These are phyloP conservation scores for Colletotrichum tanaceti DNA, from an alignment of 2,329 filamentous ascomycete species.

Conservation along the genomic window DNA sequence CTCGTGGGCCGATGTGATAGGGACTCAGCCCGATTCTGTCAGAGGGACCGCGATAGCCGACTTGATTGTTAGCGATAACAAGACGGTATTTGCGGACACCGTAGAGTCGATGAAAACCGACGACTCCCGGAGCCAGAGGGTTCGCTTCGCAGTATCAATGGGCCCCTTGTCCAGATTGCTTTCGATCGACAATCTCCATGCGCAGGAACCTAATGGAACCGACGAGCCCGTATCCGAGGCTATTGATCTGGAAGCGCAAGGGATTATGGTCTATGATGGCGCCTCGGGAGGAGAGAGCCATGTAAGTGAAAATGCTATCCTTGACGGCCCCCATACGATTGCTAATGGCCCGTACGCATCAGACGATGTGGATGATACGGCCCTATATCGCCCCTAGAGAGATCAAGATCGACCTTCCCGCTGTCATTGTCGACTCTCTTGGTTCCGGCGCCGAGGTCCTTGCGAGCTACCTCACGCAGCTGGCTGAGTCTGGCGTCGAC, in stretches of 20 bases:
- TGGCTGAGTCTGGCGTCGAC: conserved; percentile 85
- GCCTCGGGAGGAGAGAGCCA: conserved; percentile 88
- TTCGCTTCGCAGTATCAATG: conserved; percentile 80
- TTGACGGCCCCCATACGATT: not conserved
- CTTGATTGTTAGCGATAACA: conserved; percentile 81
- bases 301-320: conserved; percentile 66
- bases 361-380: conserved; percentile 99
- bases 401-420: conserved; percentile 94
- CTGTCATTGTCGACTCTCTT: conserved; percentile 89
- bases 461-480: conserved; percentile 88
- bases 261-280: conserved; percentile 97
- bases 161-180: conserved; percentile 76
- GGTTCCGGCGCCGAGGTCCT: conserved; percentile 95
- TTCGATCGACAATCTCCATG: conserved; percentile 55
- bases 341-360: conserved; percentile 31
- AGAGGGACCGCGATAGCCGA: conserved; percentile 83
- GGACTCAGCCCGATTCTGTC: conserved; percentile 78
- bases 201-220: conserved; percentile 53
- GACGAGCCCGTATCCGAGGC: conserved; percentile 59
- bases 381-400: conserved; percentile 89
- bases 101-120: conserved; percentile 92
- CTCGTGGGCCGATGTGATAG: conserved; percentile 94
- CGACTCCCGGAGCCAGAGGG: conserved; percentile 90
- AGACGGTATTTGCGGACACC: conserved; percentile 81
- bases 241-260: conserved; percentile 91